Conservation (phyloP, 768 basidiomycete species). For the Aureoboletus auriporus region DNA sequence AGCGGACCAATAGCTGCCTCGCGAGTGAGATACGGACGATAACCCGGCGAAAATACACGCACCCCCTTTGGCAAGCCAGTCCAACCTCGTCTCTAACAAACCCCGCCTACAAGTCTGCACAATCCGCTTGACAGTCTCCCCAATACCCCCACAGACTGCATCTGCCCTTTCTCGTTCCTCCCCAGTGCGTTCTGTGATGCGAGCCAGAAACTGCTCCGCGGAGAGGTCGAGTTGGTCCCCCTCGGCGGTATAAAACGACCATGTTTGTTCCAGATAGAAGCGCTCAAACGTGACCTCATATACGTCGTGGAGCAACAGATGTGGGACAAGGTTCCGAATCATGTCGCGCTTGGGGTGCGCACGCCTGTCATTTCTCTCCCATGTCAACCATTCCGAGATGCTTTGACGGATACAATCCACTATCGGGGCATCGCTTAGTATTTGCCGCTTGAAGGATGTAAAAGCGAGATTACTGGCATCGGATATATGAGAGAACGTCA, state of each 20-base stretch:
- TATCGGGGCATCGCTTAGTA: constrained; percentile 49
- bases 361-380: constrained; percentile 48
- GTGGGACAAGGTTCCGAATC: constrained; percentile 50
- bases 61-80: constrained; percentile 43
- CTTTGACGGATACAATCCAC: constrained; percentile 40
- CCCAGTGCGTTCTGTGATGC: constrained; percentile 40
- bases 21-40: constrained; percentile 22
- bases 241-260: constrained; percentile 51
- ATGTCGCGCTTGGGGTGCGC: constrained; percentile 36
- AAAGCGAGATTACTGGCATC: constrained; percentile 52
- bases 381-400: constrained; percentile 48
- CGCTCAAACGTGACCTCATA: constrained; percentile 56
- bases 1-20: constrained; percentile 49
- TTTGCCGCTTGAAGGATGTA: constrained; percentile 42
- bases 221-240: constrained; percentile 33
- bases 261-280: constrained; percentile 47
- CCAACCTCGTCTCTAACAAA: constrained; percentile 40
- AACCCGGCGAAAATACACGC: constrained; percentile 27
- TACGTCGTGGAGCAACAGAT: constrained; percentile 53
- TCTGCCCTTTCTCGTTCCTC: constrained; percentile 58
- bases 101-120: constrained; percentile 52
- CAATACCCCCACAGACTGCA: constrained; percentile 42
- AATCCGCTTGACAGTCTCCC: constrained; percentile 46
- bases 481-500: background rate
- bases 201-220: constrained; percentile 52